A percentile compares a stretch with the other conserved stretches of the same genome.
These are phyloP conservation scores for Xylaria sp. DNA, from an alignment of 2,329 filamentous ascomycete genomes.

Conservation along the genomic window DNA sequence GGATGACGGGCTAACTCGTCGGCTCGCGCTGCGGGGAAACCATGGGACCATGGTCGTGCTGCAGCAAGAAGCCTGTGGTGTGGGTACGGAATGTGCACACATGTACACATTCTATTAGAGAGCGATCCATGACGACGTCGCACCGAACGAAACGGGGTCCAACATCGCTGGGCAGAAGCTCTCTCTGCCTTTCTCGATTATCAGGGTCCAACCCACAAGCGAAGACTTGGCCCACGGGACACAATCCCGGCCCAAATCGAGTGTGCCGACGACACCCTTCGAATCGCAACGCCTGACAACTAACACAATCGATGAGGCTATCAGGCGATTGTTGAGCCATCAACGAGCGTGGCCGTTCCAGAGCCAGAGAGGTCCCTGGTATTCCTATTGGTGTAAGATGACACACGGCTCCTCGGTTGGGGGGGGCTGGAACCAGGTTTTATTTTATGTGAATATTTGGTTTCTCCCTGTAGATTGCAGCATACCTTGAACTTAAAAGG, in stretches of 20 bases:
- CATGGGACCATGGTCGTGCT: conserved; percentile 28
- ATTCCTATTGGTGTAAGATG: conserved; percentile 19
- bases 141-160: conserved; percentile 21
- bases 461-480: background rate
- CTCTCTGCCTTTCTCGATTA: conserved; percentile 1
- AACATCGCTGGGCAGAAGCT: conserved; percentile 19
- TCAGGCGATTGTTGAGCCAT: conserved; percentile 29
- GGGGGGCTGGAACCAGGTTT: background rate
- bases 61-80: conserved; percentile 20
- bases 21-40: conserved; percentile 30
- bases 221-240: conserved; percentile 32
- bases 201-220: conserved; percentile 32
- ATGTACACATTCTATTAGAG: conserved; percentile 29
- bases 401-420: conserved; percentile 9
- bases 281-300: conserved; percentile 16
- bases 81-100: conserved; percentile 16
- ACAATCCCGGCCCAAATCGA: conserved; percentile 25
- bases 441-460: background rate
- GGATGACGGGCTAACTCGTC: conserved; percentile 28
- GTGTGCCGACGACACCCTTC: conserved; percentile 29
- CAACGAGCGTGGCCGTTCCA: conserved; percentile 11
- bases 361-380: conserved; percentile 17
- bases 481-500: conserved; percentile 18
- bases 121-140: conserved; percentile 32
- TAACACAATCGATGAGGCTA: conserved; percentile 20